Base-by-base conservation (phyloP, 2,329 filamentous ascomycete genomes). In the Venturia aucupariae region DNA sequence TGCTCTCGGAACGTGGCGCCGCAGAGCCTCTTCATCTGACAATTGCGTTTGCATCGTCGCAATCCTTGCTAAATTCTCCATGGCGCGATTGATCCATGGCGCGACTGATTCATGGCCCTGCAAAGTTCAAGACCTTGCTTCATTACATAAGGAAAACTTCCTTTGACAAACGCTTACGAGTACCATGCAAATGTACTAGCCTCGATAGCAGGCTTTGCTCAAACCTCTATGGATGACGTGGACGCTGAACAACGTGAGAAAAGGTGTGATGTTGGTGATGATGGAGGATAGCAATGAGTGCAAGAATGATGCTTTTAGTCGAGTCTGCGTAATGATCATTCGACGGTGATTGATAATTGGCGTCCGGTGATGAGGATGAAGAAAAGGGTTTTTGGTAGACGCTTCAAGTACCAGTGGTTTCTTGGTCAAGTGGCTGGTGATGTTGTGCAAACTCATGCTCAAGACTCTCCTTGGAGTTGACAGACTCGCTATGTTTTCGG, bases 401-500 rank as follows among this genome's bases (percentile, higher is more conserved):
- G 51, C 30, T 35, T 57, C 51, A 57, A 11, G 15, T 57, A 7
- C 30, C 51, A 6, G 27, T 35, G 38, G 38, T 60, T n/a, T 60
- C 59, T 4, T 60, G n/a, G n/a, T 27, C n/a, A 27, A 27, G 59
- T 27, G 13, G 59, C 59, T 39, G 27, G 24, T 42, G 59, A 6
- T 60, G 38, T 17, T 60, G 59, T n/a, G 35, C n/a, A 60, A 42
- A 32, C 4, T 60, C 59, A 38, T 41, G 1, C 38, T 60, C 38
- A 32, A 39, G 30, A 30, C 51, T 48, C 27, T 62, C 55, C 64
- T 57, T 62, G 11, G 39, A 60, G 10, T 51, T 32, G 30, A 10
- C 27, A 35, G 51, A 57, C 27, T 57, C 60, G 64, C 54, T 48
- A 41, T 65, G 44, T 32, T 57, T 61, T 27, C 64, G 64, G 38